phyloP scores from a whole-genome alignment of 2,329 filamentous ascomycete species.

The Epichloe glyceriae region DNA sequence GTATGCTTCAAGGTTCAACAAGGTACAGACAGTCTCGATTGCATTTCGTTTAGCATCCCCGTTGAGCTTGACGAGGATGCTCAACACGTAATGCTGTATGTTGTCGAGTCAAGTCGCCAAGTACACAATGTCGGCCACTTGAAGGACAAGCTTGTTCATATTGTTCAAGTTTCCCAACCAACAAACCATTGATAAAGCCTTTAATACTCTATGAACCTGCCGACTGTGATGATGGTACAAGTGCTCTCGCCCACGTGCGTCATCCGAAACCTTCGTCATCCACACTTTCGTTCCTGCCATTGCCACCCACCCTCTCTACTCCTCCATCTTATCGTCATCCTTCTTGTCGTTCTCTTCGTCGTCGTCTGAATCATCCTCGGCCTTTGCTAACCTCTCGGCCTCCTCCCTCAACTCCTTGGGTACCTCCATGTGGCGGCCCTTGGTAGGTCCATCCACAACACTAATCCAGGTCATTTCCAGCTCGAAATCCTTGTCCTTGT shows the following conservation, averaged over 20 bases:
- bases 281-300: background rate
- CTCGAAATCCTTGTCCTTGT: conserved; percentile 99
- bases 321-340: conserved; percentile 76
- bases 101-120: too few relatives aligned
- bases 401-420: conserved; percentile 83
- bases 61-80: too few relatives aligned
- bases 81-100: too few relatives aligned
- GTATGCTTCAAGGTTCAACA: background rate
- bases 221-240: conserved; percentile 23
- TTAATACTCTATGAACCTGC: conserved; percentile 23
- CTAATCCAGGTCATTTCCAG: conserved; percentile 99
- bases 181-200: conserved; percentile 17
- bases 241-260: conserved; percentile 9
- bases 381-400: conserved; percentile 86
- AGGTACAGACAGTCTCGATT: too few relatives aligned
- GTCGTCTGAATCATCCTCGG: conserved; percentile 75
- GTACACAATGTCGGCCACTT: too few relatives aligned
- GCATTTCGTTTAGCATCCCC: too few relatives aligned
- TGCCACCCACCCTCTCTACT: conserved; percentile 36
- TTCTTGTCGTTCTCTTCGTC: conserved; percentile 58
- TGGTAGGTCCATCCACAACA: conserved; percentile 68
- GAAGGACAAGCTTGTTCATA: background rate
- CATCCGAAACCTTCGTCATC: background rate
- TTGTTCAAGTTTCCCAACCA: background rate
- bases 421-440: conserved; percentile 86